Percentiles rank a stretch among this genome's conserved stretches.
These are phyloP conservation scores for Dactylellina parvicollis DNA, from an alignment of 2,329 filamentous ascomycete genomes.

Conservation along the genomic window DNA sequence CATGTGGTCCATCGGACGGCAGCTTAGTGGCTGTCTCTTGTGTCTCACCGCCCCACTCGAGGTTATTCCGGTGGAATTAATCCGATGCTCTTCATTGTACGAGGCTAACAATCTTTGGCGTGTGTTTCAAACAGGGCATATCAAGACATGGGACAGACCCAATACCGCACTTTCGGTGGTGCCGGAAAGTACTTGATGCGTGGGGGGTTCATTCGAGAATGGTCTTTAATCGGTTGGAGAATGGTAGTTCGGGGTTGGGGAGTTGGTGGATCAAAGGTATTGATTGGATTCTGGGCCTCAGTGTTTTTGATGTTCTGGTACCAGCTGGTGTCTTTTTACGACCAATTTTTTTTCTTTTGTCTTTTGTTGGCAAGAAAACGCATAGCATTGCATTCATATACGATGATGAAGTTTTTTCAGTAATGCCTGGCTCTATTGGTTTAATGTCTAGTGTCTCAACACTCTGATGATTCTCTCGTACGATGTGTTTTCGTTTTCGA, in stretches of 20 bases:
- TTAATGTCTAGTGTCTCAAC: not conserved
- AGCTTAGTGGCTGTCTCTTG: not conserved
- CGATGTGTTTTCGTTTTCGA: not conserved
- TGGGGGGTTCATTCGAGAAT: not conserved
- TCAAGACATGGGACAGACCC: constrained; percentile 78
- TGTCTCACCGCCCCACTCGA: constrained; percentile 7
- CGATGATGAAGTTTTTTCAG: too few relatives aligned
- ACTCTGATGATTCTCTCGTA: not conserved
- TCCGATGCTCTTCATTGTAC: not conserved
- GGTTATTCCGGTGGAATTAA: constrained; percentile 30
- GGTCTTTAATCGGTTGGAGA: not conserved
- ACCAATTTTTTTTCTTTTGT: not conserved
- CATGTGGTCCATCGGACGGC: constrained; percentile 8
- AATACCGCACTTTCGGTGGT: constrained; percentile 45
- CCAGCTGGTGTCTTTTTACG: too few relatives aligned
- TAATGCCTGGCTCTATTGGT: not conserved
- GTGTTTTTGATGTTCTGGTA: not conserved
- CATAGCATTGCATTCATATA: not conserved
- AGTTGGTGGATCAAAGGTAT: not conserved
- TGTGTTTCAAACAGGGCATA: constrained; percentile 69
- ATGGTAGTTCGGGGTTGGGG: not conserved
- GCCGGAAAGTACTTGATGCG: constrained; percentile 11
- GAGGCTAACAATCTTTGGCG: constrained; percentile 1
- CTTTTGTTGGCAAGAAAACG: not conserved
- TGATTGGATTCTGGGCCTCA: not conserved